These are phyloP conservation scores for Chaetomiaceae sp. DNA, from an alignment of 2,329 filamentous ascomycete species.

Conservation along the genomic window DNA sequence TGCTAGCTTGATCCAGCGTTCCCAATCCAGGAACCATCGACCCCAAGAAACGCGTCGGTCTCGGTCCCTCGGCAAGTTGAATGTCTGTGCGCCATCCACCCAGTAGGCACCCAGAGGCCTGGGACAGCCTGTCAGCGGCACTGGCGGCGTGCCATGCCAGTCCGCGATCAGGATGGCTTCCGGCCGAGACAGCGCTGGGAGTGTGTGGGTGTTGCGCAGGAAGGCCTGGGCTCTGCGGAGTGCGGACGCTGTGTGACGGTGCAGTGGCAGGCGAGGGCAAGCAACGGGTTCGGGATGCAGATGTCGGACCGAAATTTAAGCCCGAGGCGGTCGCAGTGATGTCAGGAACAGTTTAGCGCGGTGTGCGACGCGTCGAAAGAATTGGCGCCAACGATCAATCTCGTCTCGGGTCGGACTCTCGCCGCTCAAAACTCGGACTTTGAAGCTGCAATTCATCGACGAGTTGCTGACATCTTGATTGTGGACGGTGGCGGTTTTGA, in stretches of 20 bases:
- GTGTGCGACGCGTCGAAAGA: background rate
- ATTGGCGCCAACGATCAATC: background rate
- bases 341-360: background rate
- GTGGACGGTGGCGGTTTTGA: background rate
- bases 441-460: background rate
- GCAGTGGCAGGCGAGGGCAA: background rate
- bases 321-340: background rate
- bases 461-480: background rate
- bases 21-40: background rate
- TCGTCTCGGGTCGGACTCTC: background rate
- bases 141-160: background rate
- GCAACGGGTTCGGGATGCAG: constrained; percentile 7
- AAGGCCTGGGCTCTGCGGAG: background rate
- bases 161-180: background rate
- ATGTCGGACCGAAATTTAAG: constrained; percentile 10
- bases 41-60: too few species aligned
- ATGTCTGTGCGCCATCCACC: background rate
- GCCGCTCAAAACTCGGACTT: background rate
- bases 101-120: background rate
- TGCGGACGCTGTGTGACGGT: background rate
- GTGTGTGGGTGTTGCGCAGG: background rate
- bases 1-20: background rate
- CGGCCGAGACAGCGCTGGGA: constrained; percentile 1
- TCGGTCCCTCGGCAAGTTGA: constrained; percentile 1
- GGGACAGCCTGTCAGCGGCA: background rate